Base-by-base conservation (phyloP, 257 asterid genomes). In the Misopates orontium region DNA sequence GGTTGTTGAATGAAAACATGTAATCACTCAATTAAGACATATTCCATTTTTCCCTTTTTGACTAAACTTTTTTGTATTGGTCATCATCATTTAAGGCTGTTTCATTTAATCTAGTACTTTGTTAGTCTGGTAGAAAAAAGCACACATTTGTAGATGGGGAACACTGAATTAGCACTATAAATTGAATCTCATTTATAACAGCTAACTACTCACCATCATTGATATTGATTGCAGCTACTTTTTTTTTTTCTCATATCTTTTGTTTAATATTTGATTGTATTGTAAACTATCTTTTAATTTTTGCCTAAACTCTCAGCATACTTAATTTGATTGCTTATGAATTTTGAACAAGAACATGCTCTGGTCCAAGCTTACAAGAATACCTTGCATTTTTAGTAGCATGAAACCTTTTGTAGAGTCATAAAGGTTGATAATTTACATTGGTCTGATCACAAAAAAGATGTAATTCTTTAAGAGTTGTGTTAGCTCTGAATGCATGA, bases 101-200 rank as follows among this genome's bases (percentile, higher is more conserved):
- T 36, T 36, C 42, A 5, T 36, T 4, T 36, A 10, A 4, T 36
- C 11, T 36, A 10, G 23, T 44, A 18, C 44, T 61, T 25, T 45
- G 51, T 62, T 36, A 2, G 61, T 69, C 62, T 49, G 58, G 45
- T 40, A 39, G 58, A 62, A 23, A 70, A 6, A 54, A 61, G 22
- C 68, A 66, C 74, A 32, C 64, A 65, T 59, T 55, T 39, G 31
- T 23, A 60, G 23, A 12, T 18, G 49, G 42, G 8, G 10, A 57
- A 52, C 52, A 50, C 41, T 65, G 58, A 23, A 25, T 55, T 36
- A 25, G 54, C 40, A 62, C 52, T 17, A 40, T 21, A 72, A 60
- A 24, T 60, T 49, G 73, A 41, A 60, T 22, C 53, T 60, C 77
- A 75, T 72, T 73, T 79, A 75, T 49, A 45, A 19, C 59, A 56